phyloP scores from a whole-genome alignment of 2,329 filamentous ascomycete genomes.

The Alternaria ethzedia region DNA sequence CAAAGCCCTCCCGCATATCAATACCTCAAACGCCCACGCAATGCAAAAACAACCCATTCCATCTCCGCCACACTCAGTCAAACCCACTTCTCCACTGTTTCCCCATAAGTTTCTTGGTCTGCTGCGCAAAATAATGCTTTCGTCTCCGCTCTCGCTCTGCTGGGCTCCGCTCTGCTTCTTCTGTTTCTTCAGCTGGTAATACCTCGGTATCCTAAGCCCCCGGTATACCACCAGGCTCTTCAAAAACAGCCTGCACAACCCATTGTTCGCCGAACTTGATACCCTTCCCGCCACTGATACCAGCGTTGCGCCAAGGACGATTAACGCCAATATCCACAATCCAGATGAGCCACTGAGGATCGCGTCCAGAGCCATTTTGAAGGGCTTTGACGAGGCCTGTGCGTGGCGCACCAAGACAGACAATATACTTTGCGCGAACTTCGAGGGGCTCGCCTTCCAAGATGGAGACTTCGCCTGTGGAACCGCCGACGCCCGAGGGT shows the following conservation, averaged over 20 bases:
- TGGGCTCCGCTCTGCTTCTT: not conserved
- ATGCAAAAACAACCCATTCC: slow-evolving; percentile 2
- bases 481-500: slow-evolving; percentile 85
- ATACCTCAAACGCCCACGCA: slow-evolving; percentile 10
- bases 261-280: slow-evolving; percentile 89
- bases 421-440: slow-evolving; percentile 80
- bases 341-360: slow-evolving; percentile 74
- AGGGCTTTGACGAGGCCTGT: slow-evolving; percentile 81
- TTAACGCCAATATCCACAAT: slow-evolving; percentile 88
- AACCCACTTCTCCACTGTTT: not conserved
- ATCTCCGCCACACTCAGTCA: not conserved
- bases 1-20: not conserved
- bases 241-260: slow-evolving; percentile 72
- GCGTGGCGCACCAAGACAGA: slow-evolving; percentile 86
- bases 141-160: not conserved
- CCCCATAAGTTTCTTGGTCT: not conserved
- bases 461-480: slow-evolving; percentile 64
- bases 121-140: not conserved
- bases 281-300: slow-evolving; percentile 79
- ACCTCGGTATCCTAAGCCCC: slow-evolving; percentile 9
- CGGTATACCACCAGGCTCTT: slow-evolving; percentile 16
- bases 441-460: slow-evolving; percentile 79
- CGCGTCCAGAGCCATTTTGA: slow-evolving; percentile 61
- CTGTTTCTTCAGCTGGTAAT: not conserved
- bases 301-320: slow-evolving; percentile 83